Evolutionary conservation across 1,284 basidiomycete species (phyloP).

Genomic region (Austropuccinia psidii): DNA sequence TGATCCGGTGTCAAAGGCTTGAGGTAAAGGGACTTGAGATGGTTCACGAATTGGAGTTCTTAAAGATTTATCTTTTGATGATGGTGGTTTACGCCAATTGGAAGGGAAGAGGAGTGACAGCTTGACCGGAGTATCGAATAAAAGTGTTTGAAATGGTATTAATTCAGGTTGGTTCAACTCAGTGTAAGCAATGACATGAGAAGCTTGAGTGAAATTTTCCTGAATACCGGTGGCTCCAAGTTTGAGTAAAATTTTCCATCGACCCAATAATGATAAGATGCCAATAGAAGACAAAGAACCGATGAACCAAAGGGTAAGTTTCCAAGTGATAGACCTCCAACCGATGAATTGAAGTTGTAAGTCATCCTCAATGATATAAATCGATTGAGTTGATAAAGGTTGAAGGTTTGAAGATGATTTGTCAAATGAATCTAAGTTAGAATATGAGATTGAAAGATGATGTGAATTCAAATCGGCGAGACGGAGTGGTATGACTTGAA

Average conservation of each 20-base stretch:
- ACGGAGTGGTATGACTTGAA: conserved; percentile 28
- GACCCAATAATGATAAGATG: conserved; percentile 68
- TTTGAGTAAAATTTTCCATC: conserved; percentile 90
- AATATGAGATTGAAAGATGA: conserved; percentile 32
- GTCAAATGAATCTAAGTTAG: conserved; percentile 11
- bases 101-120: conserved; percentile 67
- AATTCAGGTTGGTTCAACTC: conserved; percentile 70
- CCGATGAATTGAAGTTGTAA: conserved; percentile 78
- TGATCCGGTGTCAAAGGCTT: conserved; percentile 42
- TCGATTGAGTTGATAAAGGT: conserved; percentile 58
- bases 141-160: conserved; percentile 60
- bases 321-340: conserved; percentile 64
- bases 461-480: conserved; percentile 25
- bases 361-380: conserved; percentile 88
- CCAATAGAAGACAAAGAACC: conserved; percentile 68
- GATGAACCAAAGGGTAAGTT: conserved; percentile 63
- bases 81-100: conserved; percentile 39
- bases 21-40: conserved; percentile 43
- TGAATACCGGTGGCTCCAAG: conserved; percentile 77
- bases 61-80: conserved; percentile 29
- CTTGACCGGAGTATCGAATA: conserved; percentile 61
- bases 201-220: conserved; percentile 71
- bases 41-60: too few relatives aligned
- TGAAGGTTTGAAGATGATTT: conserved; percentile 2
- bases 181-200: conserved; percentile 78